A percentile compares a stretch with the other conserved stretches of the same genome.
Evolutionary conservation across 176 grass and related monocot genomes (phyloP).

Genomic region (Bothriochloa decipiens): DNA sequence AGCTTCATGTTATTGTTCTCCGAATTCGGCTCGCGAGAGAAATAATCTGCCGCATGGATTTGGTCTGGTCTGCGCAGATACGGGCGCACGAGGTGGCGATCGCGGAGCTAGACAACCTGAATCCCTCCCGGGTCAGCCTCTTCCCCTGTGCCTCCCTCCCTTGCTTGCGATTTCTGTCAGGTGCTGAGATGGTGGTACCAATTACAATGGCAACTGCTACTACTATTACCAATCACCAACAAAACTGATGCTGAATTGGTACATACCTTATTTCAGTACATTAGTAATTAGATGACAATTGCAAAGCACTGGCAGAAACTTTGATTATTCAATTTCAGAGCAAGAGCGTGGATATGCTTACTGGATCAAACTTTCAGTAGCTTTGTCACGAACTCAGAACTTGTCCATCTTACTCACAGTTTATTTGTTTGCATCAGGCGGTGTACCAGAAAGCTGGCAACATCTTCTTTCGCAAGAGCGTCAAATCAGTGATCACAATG

Average conservation of each 20-base stretch:
- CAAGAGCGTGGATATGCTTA: background rate
- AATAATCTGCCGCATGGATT: background rate
- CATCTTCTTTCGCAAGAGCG: slow-evolving; percentile 49
- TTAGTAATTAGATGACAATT: background rate
- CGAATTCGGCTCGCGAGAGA: background rate
- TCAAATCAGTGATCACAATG: slow-evolving; percentile 22
- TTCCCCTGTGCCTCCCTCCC: background rate
- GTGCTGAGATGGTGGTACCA: background rate
- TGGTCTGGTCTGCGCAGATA: slow-evolving; percentile 35
- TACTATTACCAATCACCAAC: too few species aligned
- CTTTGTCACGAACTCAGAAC: background rate
- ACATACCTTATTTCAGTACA: background rate
- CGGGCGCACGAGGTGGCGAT: slow-evolving; percentile 64
- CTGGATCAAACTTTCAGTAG: background rate
- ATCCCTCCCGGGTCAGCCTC: slow-evolving; percentile 54
- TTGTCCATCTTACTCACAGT: background rate
- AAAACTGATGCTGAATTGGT: background rate
- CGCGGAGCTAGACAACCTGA: slow-evolving; percentile 52
- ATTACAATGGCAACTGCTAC: background rate
- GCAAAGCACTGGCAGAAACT: background rate
- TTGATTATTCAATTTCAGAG: background rate
- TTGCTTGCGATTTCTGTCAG: background rate
- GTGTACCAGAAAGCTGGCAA: slow-evolving; percentile 54
- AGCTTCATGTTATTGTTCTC: slow-evolving; percentile 14
- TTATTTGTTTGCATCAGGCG: slow-evolving; percentile 2